Evolutionary conservation across 2,329 filamentous ascomycete genomes (phyloP).

Genomic region (Blumeriella jaapii): DNA sequence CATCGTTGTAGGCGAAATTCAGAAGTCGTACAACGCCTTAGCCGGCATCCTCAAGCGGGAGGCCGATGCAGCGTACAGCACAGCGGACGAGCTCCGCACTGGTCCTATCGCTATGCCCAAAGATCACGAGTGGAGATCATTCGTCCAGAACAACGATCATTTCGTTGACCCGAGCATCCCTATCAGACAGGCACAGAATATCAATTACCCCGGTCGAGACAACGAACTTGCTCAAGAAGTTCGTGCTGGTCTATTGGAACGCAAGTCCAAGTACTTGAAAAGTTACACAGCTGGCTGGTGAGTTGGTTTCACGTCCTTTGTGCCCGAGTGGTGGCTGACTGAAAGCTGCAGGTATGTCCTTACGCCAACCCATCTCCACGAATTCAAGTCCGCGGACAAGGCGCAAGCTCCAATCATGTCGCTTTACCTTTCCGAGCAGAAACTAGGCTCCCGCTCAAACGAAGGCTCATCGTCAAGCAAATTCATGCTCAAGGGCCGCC

Average conservation of each 20-base stretch:
- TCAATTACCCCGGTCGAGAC: slow-evolving; percentile 83
- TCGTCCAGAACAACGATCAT: slow-evolving; percentile 64
- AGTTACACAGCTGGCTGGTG: slow-evolving; percentile 64
- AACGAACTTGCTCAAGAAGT: slow-evolving; percentile 74
- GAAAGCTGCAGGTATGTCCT: slow-evolving; percentile 94
- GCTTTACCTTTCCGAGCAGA: slow-evolving; percentile 86
- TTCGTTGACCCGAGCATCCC: slow-evolving; percentile 79
- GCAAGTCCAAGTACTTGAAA: slow-evolving; percentile 98
- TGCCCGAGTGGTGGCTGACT: too few species aligned
- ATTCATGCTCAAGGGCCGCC: slow-evolving; percentile 92
- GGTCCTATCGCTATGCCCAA: slow-evolving; percentile 90
- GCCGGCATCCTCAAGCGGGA: slow-evolving; percentile 86
- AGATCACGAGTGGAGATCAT: slow-evolving; percentile 81
- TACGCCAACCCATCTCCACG: slow-evolving; percentile 91
- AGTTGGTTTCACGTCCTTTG: background rate
- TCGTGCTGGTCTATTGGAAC: slow-evolving; percentile 79
- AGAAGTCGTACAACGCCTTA: slow-evolving; percentile 94
- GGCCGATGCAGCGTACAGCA: slow-evolving; percentile 66
- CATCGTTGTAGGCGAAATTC: slow-evolving; percentile 93
- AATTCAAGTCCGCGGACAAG: slow-evolving; percentile 97
- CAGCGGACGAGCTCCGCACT: slow-evolving; percentile 68
- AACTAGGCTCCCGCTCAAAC: slow-evolving; percentile 81
- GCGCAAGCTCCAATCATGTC: slow-evolving; percentile 91
- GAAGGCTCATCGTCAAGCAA: slow-evolving; percentile 83
- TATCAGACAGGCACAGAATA: slow-evolving; percentile 65